Base-by-base conservation (phyloP, 2,329 filamentous ascomycete species). In the Emergomyces orientalis region DNA sequence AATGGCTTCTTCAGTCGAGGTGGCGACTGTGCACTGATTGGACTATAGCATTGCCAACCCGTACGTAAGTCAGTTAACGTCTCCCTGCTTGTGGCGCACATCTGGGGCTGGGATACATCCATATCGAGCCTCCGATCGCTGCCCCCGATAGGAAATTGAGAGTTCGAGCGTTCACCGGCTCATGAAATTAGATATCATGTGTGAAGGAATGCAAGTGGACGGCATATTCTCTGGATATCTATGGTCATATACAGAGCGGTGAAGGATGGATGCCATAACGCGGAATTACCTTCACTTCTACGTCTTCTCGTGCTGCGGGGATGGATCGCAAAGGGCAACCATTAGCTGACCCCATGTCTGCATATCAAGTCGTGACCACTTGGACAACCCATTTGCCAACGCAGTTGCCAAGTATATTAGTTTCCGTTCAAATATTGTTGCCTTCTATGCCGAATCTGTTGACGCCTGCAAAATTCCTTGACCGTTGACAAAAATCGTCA, bases 391-490 rank as follows among this genome's bases (percentile, higher is more conserved):
- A n/a, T 30, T 34, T 57, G 19, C 54, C 54, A 27, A 27, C n/a
- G 11, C n/a, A 39, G 13, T 14, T n/a, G 13, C 54, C 54, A 41
- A 27, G 32, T 39, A 39, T 25, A 27, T 25, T 56, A 22, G 54
- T 57, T 57, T 41, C 54, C 34, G 34, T 19, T 57, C 54, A 57
- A 55, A 34, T 30, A 25, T 17, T 41, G 34, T 41, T 57, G 54
- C 54, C 54, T 41, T 57, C 17, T 9, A 41, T 19, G 34, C 34
- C 1, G 34, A 34, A 27, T 55, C 17, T 3, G 30, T 37, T 55
- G 51, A 55, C 52, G 8, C 30, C 11, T 55, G 52, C 30, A 1
- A 34, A 55, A 34, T 34, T 17, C 19, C 27, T 55, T 55, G 52
- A 57, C 54, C n/a, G n/a, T 41, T 57, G 54, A 41, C 32, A 39